Evolutionary conservation across 345 rosid genomes (phyloP), one percentile per base, ranked within the genome.

Genomic region (Citrus trifoliata): DNA sequence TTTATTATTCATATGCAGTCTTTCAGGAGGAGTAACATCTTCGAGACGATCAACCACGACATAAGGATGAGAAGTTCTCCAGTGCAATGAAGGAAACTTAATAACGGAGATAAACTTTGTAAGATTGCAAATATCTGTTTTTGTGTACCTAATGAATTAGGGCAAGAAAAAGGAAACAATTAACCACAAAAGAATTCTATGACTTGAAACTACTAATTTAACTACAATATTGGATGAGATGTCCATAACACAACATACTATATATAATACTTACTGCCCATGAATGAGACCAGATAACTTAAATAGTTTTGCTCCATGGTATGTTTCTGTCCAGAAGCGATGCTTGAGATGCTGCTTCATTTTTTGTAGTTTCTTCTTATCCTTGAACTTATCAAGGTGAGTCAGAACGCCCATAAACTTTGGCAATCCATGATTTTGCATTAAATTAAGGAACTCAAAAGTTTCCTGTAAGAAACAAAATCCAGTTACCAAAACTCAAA

Each of bases 401-500:
- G 99, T 92, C 73, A 95, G 97, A 74, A 95, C 97, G 74, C 99
- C 99, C 95, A 95, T 93, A 80, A 95, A 88, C 83, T 80, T 93
- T 55, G 99, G 95, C 80, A 94, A 93, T 74, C 99, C 99, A 84
- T 95, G 99, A 74, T 88, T 89, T 88, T 92, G 93, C 93, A 95
- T 84, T 82, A 95, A 91, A 84, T 95, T 95, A 55, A 95, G 97
- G 85, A 95, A 95, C 77, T 95, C 99, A 85, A 95, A 95, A 5
- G 95, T 92, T 86, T 95, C 98, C 98, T 95, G 88, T 65, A 73
- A 76, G 18, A 80, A 66, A 64, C 76, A 58, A 60, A 84, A 72
- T 14, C 7, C 37, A 83, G 60, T 18, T 75, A 73, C 4, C 66
- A 21, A 64, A 55, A 42, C 19, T 10, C 38, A 32, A 63, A 72